These are phyloP conservation scores for Agarophyton chilense DNA, from an alignment of 23 red algal genomes.

Conservation along the genomic window DNA sequence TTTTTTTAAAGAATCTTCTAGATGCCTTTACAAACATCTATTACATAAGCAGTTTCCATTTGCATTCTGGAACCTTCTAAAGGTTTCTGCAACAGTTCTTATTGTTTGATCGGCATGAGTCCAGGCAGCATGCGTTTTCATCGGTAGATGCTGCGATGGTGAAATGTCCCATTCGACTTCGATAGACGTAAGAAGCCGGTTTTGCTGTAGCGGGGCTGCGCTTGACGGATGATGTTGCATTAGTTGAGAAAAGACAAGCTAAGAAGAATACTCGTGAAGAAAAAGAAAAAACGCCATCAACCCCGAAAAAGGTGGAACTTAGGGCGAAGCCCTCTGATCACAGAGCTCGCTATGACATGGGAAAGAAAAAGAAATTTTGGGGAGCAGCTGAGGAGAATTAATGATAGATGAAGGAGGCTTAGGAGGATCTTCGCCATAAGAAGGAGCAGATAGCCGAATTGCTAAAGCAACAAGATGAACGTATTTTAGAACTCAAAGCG, in stretches of 20 bases:
- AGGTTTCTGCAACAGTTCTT: no score
- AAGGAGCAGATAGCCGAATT: slow-evolving; percentile 37
- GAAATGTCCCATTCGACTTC: slow-evolving; percentile 73
- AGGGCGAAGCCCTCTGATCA: background rate
- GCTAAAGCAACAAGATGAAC: slow-evolving; percentile 46
- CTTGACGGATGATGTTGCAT: slow-evolving; percentile 40
- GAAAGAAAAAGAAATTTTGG: background rate
- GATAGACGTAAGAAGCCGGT: slow-evolving; percentile 60
- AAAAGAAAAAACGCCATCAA: background rate
- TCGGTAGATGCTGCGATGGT: slow-evolving; percentile 82
- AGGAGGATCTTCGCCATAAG: slow-evolving; percentile 50
- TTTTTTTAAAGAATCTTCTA: no score
- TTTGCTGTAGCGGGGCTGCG: slow-evolving; percentile 27
- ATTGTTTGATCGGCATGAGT: slow-evolving; percentile 50
- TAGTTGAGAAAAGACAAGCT: background rate
- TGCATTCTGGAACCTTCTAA: no score
- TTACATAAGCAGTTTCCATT: no score
- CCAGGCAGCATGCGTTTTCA: slow-evolving; percentile 39
- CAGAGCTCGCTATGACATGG: background rate
- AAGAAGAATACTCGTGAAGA: background rate
- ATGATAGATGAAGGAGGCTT: slow-evolving; percentile 13
- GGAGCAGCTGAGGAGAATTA: slow-evolving; percentile 8
- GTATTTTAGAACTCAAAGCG: background rate
- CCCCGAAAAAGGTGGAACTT: background rate
- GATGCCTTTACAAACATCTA: no score